A percentile compares a stretch with the other conserved stretches of the same genome.
Evolutionary conservation across 305 asterid species (phyloP).

Genomic region (Solanum hybrid): DNA sequence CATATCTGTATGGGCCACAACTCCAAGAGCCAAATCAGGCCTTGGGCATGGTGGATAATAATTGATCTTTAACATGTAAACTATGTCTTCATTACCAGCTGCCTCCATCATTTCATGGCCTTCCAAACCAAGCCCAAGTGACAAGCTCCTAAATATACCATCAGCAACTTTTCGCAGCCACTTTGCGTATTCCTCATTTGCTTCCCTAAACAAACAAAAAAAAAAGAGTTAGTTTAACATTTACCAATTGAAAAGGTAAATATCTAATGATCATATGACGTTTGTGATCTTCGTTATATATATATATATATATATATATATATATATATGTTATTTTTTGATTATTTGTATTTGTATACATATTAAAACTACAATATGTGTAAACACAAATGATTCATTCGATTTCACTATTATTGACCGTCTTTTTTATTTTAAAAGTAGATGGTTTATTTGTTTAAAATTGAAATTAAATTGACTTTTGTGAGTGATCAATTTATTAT

Average conservation of each 20-base stretch:
- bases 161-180: constrained; percentile 22
- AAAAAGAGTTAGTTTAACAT: background rate
- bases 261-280: too few relatives aligned
- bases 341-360: too few relatives aligned
- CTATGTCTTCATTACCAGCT: constrained; percentile 34
- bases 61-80: constrained; percentile 37
- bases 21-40: constrained; percentile 60
- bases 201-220: constrained; percentile 14
- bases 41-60: constrained; percentile 61
- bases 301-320: too few relatives aligned
- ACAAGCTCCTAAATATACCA: constrained; percentile 25
- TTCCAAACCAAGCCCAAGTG: constrained; percentile 39
- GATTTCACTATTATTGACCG: too few relatives aligned
- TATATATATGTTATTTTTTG: too few relatives aligned
- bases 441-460: too few relatives aligned
- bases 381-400: too few relatives aligned
- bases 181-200: constrained; percentile 32
- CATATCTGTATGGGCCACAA: constrained; percentile 66
- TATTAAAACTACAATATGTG: too few relatives aligned
- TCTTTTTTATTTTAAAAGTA: too few relatives aligned
- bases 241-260: background rate
- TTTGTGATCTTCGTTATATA: background rate
- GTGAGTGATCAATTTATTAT: too few relatives aligned
- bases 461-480: too few relatives aligned
- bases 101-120: constrained; percentile 34